Evolutionary conservation across 306 rosid species (phyloP), one percentile per base, ranked within the genome.

Genomic region (Cicer pinnatifidum): DNA sequence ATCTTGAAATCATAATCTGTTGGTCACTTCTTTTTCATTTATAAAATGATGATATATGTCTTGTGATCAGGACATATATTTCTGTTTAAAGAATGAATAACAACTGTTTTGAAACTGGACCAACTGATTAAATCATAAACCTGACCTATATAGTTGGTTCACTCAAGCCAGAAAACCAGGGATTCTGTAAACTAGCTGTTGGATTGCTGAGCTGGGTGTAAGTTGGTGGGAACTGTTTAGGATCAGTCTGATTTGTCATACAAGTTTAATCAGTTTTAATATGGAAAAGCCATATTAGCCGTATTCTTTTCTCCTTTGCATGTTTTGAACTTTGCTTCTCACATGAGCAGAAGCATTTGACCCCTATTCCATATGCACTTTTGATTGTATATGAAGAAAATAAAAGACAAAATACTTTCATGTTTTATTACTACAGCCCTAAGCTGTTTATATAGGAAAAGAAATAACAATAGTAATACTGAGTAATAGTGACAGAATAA

Each of bases 51-150:
- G 66, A 33, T 59, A 37, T 17, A 44, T 63, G 37, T 17, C 33
- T 28, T 11, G 37, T 19, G n/a, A 17, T 74, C 20, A 6, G 56
- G 19, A 59, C 41, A 28, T 15, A n/a, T 43, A 6, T 67, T 35
- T 51, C 17, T 20, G 52, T 75, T 75, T 8, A 48, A 51, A 48
- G 28, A 17, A 53, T 67, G 20, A 20, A 33, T 16, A 52, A 51
- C 12, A 9, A 44, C 33, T 28, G 33, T 28, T 28, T 28, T 28
- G 33, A 44, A 44, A 44, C 48, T 2, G 3, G 48, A 9, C 48
- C 48, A 9, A 44, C 11, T 44, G 4, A 28, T 28, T 28, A 28
- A 28, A 28, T 28, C 33, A 3, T 44, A 44, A 44, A 44, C 11
- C 48, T 9, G 48, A 44, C 12, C 48, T 28, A 28, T 44, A 44